These are phyloP conservation scores for Chlorella sp. DNA, from an alignment of 139 green algal genomes.

Conservation along the genomic window DNA sequence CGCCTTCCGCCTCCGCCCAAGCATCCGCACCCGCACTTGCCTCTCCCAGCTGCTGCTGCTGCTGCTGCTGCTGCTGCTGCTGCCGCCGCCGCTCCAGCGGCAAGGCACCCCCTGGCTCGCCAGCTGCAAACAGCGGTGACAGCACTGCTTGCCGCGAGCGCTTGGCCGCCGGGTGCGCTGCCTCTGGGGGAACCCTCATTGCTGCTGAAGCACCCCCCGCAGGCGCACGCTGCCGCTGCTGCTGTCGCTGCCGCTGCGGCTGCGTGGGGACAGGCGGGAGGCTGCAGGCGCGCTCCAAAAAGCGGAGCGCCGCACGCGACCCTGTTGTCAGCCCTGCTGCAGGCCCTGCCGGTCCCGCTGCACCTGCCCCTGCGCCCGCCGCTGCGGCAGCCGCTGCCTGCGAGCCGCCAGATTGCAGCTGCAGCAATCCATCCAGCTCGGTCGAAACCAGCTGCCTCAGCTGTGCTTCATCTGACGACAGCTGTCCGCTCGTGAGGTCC, in stretches of 20 bases:
- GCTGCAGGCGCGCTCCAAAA: neutral
- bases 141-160: neutral
- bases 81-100: too few species aligned
- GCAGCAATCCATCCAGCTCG: neutral
- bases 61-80: neutral
- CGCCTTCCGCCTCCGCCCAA: too few species aligned
- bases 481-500: neutral
- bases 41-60: neutral
- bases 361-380: too few species aligned
- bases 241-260: too few species aligned
- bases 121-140: neutral
- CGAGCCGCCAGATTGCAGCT: neutral
- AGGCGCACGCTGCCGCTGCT: too few species aligned
- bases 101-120: too few species aligned
- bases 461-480: neutral
- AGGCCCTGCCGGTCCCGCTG: neutral
- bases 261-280: too few species aligned
- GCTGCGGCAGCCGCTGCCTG: neutral
- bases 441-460: neutral
- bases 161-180: neutral
- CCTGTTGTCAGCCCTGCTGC: neutral
- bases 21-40: neutral
- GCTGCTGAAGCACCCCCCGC: too few species aligned
- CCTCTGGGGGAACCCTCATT: neutral
- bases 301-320: too few species aligned